Evolutionary conservation across 2,329 filamentous ascomycete species (phyloP), one percentile per base, ranked within the genome.

Genomic region (Teratosphaeria nubilosa): DNA sequence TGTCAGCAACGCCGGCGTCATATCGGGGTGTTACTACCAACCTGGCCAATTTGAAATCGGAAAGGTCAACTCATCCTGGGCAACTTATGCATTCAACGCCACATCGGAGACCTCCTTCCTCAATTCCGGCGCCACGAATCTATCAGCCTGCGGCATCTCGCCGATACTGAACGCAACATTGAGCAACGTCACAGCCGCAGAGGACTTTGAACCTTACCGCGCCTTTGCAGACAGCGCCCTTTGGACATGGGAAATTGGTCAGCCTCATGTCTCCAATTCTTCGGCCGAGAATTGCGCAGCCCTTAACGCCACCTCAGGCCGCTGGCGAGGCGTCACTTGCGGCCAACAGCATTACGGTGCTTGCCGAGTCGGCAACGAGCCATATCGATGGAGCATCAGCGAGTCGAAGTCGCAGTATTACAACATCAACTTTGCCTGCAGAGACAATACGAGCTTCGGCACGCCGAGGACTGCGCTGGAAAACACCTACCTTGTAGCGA

Each of bases 391-490:
- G 84, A 70, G 68, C 5, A 67, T 87, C 27, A 80, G 80, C 11
- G 60, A 68, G 4, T 63, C 71, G 3, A 60, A 68, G 0, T 73
- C 73, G 2, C 66, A 73, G 64, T 70, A 70, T 48, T 71, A 73
- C 51, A 75, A 77, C 2, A 70, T 73, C 2, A 62, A 75, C 1
- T 69, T 65, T 1, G 66, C 73, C 5, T 88, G 85, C 68, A 76
- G 76, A 0, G 58, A 70, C 1, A 72, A 74, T 22, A 76, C 76
- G n/a, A 68, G 57, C 1, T 86, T 87, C 65, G 74, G 76, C 31
- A 77, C 80, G 1, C 85, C 85, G 0, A 78, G 82, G 41, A 86
- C 83, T 0, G 78, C 81, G 1, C 75, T 87, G 2, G 85, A 88
- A 67, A 87, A 86, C 62, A 73, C 73, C 1, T 84, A 85, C 65